Percentiles rank a stretch among this genome's conserved stretches.
phyloP scores from a whole-genome alignment of 1,284 basidiomycete genomes.

The Apiotrichum gracile region DNA sequence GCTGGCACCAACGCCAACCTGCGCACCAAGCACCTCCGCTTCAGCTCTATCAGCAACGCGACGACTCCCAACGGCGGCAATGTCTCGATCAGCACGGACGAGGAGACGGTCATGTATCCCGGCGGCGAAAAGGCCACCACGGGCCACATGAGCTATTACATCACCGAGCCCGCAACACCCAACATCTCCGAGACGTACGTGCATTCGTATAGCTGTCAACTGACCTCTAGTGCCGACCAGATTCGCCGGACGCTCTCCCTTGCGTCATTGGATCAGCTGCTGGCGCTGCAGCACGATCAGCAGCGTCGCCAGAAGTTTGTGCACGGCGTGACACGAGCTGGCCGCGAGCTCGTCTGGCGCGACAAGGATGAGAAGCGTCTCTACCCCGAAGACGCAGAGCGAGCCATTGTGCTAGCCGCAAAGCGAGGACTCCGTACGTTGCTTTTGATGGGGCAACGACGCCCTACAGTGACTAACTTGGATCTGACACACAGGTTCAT shows the following conservation, averaged over 20 bases:
- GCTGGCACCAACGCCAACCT: not conserved
- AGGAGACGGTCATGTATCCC: conserved; percentile 4
- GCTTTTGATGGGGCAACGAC: too few species aligned
- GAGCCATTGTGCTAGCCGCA: conserved; percentile 67
- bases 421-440: conserved; percentile 71
- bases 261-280: conserved; percentile 40
- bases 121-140: not conserved
- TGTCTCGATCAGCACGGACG: not conserved
- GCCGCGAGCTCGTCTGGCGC: conserved; percentile 64
- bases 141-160: not conserved
- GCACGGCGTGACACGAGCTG: conserved; percentile 26
- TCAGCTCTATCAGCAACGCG: conserved; percentile 4
- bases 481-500: conserved; percentile 58
- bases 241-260: conserved; percentile 47
- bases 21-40: conserved; percentile 13
- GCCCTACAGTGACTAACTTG: not conserved
- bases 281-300: conserved; percentile 30
- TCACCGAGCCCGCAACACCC: conserved; percentile 42
- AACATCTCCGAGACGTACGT: conserved; percentile 45
- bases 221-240: conserved; percentile 38
- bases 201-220: not conserved
- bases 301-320: conserved; percentile 34
- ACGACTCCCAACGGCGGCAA: too few species aligned
- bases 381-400: conserved; percentile 61
- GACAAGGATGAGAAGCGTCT: conserved; percentile 68